phyloP scores from a whole-genome alignment of 2,329 filamentous ascomycete genomes.

The Westerdykella aurantiaca region DNA sequence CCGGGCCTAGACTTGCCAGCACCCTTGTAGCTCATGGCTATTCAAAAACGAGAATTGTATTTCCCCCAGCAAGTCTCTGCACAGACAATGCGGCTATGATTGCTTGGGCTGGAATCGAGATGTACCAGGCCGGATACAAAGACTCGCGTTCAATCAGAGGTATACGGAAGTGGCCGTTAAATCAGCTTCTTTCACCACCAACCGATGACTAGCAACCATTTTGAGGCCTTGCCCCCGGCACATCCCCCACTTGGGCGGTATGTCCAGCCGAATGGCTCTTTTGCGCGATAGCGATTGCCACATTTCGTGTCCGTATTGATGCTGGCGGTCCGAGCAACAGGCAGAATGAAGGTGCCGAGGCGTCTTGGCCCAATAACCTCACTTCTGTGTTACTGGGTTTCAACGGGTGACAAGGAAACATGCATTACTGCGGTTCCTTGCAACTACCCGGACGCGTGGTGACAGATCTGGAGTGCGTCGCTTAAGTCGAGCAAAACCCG shows the following conservation, averaged over 20 bases:
- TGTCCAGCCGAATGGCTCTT: no score
- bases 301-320: no score
- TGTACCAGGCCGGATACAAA: constrained; percentile 69
- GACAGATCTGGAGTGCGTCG: no score
- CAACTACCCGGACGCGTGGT: no score
- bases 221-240: not conserved
- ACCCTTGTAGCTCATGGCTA: constrained; percentile 64
- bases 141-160: constrained; percentile 26
- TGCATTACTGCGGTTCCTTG: no score
- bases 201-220: constrained; percentile 9
- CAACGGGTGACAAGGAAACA: no score
- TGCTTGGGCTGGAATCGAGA: constrained; percentile 86
- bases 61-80: constrained; percentile 72
- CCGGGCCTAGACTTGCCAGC: constrained; percentile 36
- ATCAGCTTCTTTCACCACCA: constrained; percentile 24
- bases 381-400: no score
- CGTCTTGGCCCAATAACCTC: no score
- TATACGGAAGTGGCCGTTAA: constrained; percentile 35
- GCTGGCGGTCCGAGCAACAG: no score
- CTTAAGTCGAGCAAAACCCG: not conserved
- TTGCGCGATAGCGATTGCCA: no score
- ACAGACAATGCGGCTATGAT: constrained; percentile 99
- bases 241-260: not conserved
- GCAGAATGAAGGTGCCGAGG: no score
- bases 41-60: constrained; percentile 55